phyloP scores from a whole-genome alignment of 768 basidiomycete genomes.

The Lactarius evosmus region DNA sequence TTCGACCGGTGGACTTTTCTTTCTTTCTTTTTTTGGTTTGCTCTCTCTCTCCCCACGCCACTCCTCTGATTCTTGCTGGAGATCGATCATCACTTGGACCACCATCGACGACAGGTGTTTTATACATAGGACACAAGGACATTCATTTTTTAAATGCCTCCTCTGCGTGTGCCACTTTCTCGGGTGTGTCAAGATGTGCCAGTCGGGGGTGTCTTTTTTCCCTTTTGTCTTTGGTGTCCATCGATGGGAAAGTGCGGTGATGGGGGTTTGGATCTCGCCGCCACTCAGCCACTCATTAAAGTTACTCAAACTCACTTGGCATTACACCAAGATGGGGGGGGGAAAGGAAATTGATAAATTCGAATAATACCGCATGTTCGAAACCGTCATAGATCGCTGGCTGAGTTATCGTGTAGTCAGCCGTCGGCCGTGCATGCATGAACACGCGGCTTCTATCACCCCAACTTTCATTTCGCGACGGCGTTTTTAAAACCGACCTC shows the following conservation, averaged over 20 bases:
- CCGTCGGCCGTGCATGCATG: not conserved
- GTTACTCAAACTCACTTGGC: not conserved
- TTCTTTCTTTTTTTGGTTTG: not conserved
- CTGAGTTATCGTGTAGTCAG: not conserved
- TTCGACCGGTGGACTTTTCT: not conserved
- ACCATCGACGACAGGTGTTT: not conserved
- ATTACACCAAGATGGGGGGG: not conserved
- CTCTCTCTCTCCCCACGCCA: not conserved
- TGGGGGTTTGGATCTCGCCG: not conserved
- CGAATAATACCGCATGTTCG: not conserved
- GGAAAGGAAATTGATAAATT: constrained; percentile 1
- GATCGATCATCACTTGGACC: not conserved
- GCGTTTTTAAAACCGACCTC: not conserved
- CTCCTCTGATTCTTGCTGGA: not conserved
- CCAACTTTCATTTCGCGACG: not conserved
- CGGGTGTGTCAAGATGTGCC: not conserved
- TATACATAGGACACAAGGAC: not conserved
- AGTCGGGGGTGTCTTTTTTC: not conserved
- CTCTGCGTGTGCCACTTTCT: not conserved
- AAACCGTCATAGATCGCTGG: not conserved
- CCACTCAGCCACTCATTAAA: not conserved
- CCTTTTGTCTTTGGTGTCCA: not conserved
- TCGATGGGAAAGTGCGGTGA: not conserved
- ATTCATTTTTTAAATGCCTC: not conserved
- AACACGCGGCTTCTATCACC: not conserved